Base-by-base conservation (phyloP, 176 grass and related monocot species). In the Pharus latifolius region DNA sequence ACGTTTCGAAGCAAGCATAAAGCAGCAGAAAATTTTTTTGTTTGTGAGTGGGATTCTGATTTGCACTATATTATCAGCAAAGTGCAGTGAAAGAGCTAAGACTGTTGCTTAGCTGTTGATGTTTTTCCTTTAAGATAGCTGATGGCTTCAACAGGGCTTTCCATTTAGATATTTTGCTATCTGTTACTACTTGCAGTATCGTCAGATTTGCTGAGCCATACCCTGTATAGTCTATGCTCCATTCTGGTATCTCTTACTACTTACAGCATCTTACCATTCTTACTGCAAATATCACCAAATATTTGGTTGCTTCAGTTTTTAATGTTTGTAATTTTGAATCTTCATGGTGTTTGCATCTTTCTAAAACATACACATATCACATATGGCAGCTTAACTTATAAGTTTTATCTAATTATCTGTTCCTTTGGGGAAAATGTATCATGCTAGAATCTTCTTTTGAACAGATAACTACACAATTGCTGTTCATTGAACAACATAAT, bases 1-100 rank as follows among this genome's bases (percentile, higher is more conserved):
- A 56, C 55, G 42, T 56, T 74, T 46, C 70, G 37, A 57, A 59
- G 42, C 68, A 60, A 69, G 54, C 33, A 69, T 82, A 82, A 82
- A 68, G 53, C 10, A 53, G 53, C 24, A 60, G 24, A 31, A n/a
- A n/a, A 25, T 17, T 14, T 60, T 32, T 68, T 60, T 75, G 18
- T 25, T 68, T 60, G 51, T 52, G 26, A 60, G 26, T 75, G 63
- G 56, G 53, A 61, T 82, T 82, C 65, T 60, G 15, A 45, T 69
- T 75, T 68, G 52, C 54, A 69, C 58, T 46, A 75, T 43, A 14
- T 65, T 1, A 23, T 57, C 31, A 68, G 25, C 18, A 49, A 66
- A 32, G 33, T 53, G 22, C 58, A n/a, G 31, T 29, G 18, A 5
- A 25, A 57, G 15, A 71, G 41, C 8, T 15, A 29, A 73, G 7